These are phyloP conservation scores for Colletotrichum acutatum DNA, from an alignment of 2,329 filamentous ascomycete species.

Conservation along the genomic window DNA sequence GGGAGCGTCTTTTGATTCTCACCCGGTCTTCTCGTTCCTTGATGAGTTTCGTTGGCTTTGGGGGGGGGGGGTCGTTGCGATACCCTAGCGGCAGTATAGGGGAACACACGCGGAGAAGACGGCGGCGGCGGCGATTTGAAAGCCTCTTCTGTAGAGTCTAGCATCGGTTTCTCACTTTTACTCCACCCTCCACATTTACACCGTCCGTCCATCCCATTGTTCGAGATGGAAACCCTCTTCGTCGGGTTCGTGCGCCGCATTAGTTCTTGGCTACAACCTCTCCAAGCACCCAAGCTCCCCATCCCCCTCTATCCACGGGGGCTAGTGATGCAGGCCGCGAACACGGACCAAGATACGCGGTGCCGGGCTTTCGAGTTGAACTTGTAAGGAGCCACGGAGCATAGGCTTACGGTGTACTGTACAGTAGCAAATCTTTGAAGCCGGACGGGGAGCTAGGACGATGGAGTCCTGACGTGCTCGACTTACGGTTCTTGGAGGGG, in stretches of 20 bases:
- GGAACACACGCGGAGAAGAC: background rate
- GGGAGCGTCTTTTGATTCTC: too few species aligned
- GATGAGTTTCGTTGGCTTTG: too few species aligned
- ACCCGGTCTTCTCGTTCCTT: too few species aligned
- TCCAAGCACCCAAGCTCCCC: too few species aligned
- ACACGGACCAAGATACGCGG: conserved; percentile 23
- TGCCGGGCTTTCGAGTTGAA: conserved; percentile 4
- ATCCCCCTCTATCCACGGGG: background rate
- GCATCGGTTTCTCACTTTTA: background rate
- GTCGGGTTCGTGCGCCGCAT: background rate
- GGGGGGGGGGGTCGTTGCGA: too few species aligned
- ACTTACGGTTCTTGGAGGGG: background rate
- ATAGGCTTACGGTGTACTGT: too few species aligned
- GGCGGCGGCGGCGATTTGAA: background rate
- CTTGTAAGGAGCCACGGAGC: background rate
- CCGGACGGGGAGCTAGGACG: background rate
- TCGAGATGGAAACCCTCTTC: background rate
- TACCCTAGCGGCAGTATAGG: background rate
- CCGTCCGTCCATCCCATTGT: background rate
- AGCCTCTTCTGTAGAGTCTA: background rate
- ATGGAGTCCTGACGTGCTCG: conserved; percentile 21
- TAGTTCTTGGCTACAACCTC: background rate
- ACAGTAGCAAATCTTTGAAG: background rate
- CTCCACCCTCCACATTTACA: background rate
- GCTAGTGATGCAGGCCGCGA: conserved; percentile 14